Evolutionary conservation across 2,329 filamentous ascomycete genomes (phyloP).

Genomic region (Aspergillus sp.): DNA sequence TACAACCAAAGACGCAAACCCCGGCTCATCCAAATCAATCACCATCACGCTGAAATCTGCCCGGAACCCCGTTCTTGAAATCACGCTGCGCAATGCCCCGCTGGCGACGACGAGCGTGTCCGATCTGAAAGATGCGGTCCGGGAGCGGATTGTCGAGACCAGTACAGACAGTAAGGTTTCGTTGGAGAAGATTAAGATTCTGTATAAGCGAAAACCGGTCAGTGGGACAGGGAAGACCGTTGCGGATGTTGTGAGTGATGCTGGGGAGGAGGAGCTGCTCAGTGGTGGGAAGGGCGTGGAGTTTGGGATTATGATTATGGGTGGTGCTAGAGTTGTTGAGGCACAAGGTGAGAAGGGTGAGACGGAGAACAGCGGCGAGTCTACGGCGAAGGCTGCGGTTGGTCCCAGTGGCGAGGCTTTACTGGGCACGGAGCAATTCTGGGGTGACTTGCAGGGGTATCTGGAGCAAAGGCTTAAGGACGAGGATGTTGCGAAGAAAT

Average conservation of each 20-base stretch:
- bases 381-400: slow-evolving; percentile 44
- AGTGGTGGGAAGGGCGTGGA: slow-evolving; percentile 58
- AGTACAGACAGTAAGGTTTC: slow-evolving; percentile 34
- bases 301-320: slow-evolving; percentile 85
- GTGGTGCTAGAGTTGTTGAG: slow-evolving; percentile 58
- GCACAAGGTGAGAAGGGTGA: slow-evolving; percentile 28
- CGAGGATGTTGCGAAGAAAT: slow-evolving; percentile 61
- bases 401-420: slow-evolving; percentile 59
- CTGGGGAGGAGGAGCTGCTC: slow-evolving; percentile 50
- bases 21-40: slow-evolving; percentile 43
- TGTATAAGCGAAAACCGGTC: slow-evolving; percentile 85
- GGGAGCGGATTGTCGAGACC: slow-evolving; percentile 57
- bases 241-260: slow-evolving; percentile 65
- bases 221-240: slow-evolving; percentile 67
- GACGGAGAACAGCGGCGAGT: slow-evolving; percentile 26
- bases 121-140: slow-evolving; percentile 72
- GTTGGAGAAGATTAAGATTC: slow-evolving; percentile 77
- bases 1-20: slow-evolving; percentile 27
- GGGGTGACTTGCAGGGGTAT: slow-evolving; percentile 80
- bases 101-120: slow-evolving; percentile 71
- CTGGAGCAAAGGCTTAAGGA: slow-evolving; percentile 77
- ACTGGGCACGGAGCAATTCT: slow-evolving; percentile 73
- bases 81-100: slow-evolving; percentile 62
- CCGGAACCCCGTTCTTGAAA: slow-evolving; percentile 69
- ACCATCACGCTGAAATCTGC: slow-evolving; percentile 51